Evolutionary conservation across 2,329 filamentous ascomycete species (phyloP), one percentile per base, ranked within the genome.

Genomic region (Tolypocladium album): DNA sequence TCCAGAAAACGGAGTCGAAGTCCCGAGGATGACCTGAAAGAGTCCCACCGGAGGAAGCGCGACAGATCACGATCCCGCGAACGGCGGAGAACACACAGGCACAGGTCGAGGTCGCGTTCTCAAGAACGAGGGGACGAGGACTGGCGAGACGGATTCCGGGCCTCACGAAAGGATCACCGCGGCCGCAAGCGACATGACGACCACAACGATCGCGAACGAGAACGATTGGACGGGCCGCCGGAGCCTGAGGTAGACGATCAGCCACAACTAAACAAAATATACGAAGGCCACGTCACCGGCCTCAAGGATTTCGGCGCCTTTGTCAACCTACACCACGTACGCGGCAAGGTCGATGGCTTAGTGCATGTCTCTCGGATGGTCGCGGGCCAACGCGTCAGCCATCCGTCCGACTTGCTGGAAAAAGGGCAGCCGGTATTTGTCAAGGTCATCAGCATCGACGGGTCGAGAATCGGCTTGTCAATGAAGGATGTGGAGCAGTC

Each of bases 401-500:
- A 97, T 70, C 94, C 94, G 0, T 92, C 90, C 0, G 94, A 99
- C 70, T 76, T 99, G 1, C 81, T 99, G 5, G 83, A 88, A 3
- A 82, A 84, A 62, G 90, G 89, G 7, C 92, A 97, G 70, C 77
- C 84, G 1, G 91, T 99, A 59, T 96, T 94, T 72, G 90, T 97
- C 67, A 99, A 99, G 72, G 88, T 99, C 31, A 80, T 88, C 68
- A 96, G 89, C 69, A 87, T 96, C 58, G 89, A 97, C 69, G 88
- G 88, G 4, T 85, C 80, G 58, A 83, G 90, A 36, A 87, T 97
- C 67, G 92, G 92, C 0, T 76, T 99, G 7, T 96, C 92, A 0
- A 97, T 99, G 92, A 96, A 96, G 70, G 93, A 97, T 63, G 92
- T 97, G 20, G 93, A 99, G 67, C 94, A 99, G 72, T 82, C 84